Percentiles rank a stretch among this genome's conserved stretches.
Evolutionary conservation across 1,284 basidiomycete genomes (phyloP).

Genomic region (Naganishia cerealis): DNA sequence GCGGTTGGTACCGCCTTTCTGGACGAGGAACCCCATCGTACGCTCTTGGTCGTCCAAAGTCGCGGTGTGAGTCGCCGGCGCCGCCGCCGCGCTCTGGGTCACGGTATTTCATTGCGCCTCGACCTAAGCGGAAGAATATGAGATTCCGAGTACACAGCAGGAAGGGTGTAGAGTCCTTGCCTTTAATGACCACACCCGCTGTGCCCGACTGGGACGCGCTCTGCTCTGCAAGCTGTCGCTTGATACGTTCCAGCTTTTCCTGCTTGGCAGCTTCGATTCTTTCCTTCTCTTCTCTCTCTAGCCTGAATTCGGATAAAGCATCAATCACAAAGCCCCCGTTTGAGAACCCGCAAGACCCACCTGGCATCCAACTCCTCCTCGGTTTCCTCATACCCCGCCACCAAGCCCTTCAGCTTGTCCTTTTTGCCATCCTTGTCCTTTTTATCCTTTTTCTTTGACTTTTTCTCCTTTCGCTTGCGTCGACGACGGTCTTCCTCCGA

Average conservation of each 20-base stretch:
- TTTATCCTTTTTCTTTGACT: constrained; percentile 26
- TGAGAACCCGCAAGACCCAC: constrained; percentile 20
- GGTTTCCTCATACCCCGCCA: constrained; percentile 43
- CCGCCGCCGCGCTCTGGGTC: constrained; percentile 45
- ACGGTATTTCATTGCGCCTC: constrained; percentile 52
- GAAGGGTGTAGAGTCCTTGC: constrained; percentile 36
- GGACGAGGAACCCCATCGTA: constrained; percentile 21
- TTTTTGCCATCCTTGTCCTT: constrained; percentile 34
- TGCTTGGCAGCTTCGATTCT: constrained; percentile 44
- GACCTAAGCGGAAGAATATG: constrained; percentile 39
- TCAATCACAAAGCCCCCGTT: neutral
- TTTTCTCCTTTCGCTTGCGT: constrained; percentile 14
- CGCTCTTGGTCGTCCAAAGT: constrained; percentile 17
- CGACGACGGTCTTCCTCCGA: constrained; percentile 30
- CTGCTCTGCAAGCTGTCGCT: constrained; percentile 43
- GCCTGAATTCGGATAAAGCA: constrained; percentile 26
- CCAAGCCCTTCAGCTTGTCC: constrained; percentile 31
- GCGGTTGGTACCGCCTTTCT: constrained; percentile 4
- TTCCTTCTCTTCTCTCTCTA: constrained; percentile 54
- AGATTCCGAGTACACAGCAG: neutral
- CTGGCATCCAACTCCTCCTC: constrained; percentile 52
- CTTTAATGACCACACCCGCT: constrained; percentile 50
- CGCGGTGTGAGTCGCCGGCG: neutral
- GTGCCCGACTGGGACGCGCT: constrained; percentile 40
- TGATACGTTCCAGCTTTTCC: constrained; percentile 43